phyloP scores from a whole-genome alignment of 2,329 filamentous ascomycete genomes.

The Xylariaceae sp. region DNA sequence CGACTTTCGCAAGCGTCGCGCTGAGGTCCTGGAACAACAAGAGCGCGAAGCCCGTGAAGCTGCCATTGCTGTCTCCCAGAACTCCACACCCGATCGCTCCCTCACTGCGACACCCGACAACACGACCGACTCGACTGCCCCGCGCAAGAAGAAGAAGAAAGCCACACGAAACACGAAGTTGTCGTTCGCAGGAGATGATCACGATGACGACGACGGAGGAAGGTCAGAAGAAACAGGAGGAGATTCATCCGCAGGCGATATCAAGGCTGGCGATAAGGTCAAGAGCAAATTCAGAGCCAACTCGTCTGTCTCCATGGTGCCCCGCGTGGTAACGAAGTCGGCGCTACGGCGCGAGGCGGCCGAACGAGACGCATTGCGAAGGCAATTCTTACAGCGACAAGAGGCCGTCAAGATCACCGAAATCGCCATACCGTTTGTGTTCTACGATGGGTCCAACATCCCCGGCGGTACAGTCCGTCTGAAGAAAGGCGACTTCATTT shows the following conservation, averaged over 20 bases:
- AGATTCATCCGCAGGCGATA: background rate
- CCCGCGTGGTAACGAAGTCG: conserved; percentile 66
- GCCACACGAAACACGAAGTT: conserved; percentile 43
- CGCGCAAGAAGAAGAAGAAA: conserved; percentile 46
- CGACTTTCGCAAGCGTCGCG: conserved; percentile 93
- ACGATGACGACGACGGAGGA: conserved; percentile 50
- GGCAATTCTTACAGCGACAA: conserved; percentile 78
- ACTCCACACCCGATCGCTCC: conserved; percentile 46
- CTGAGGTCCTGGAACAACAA: conserved; percentile 88
- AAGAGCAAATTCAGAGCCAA: conserved; percentile 59
- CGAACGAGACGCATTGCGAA: conserved; percentile 67
- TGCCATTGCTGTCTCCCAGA: conserved; percentile 36
- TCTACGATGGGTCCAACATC: conserved; percentile 90
- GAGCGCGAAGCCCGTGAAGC: conserved; percentile 73
- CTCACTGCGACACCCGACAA: conserved; percentile 45
- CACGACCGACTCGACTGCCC: conserved; percentile 32
- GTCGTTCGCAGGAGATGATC: conserved; percentile 67
- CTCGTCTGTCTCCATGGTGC: conserved; percentile 56
- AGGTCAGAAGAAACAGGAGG: conserved; percentile 27
- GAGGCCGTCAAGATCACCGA: conserved; percentile 85
- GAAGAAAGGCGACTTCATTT: conserved; percentile 89
- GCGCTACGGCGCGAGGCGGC: conserved; percentile 73
- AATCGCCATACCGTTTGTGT: conserved; percentile 89
- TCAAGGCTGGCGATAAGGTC: conserved; percentile 11
- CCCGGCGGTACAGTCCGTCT: conserved; percentile 79